Percentiles rank a stretch among this genome's conserved stretches.
Evolutionary conservation across 257 asterid species (phyloP).

Genomic region (Ballota nigra): DNA sequence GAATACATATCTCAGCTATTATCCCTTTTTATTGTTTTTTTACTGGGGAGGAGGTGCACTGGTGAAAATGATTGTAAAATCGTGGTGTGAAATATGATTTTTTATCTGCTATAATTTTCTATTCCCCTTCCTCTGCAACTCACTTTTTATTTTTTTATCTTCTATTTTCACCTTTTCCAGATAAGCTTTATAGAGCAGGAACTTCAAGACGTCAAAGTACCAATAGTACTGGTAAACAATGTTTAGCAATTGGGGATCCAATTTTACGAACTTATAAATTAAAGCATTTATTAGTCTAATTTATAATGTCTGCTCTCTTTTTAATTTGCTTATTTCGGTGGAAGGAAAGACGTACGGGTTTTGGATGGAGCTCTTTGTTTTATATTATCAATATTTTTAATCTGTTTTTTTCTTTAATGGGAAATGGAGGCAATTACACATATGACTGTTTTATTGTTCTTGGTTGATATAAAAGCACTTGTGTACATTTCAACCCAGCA

Average conservation of each 20-base stretch:
- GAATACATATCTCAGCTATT: too few relatives aligned
- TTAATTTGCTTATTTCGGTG: not conserved
- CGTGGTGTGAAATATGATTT: not conserved
- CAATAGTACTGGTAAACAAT: slow-evolving; percentile 64
- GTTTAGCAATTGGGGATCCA: slow-evolving; percentile 5
- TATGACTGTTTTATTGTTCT: not conserved
- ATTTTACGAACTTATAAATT: not conserved
- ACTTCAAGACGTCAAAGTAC: slow-evolving; percentile 50
- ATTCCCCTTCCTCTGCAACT: not conserved
- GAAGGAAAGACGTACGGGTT: not conserved
- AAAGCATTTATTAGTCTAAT: not conserved
- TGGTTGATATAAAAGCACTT: not conserved
- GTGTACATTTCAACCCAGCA: not conserved
- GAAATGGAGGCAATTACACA: not conserved
- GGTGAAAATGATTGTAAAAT: not conserved
- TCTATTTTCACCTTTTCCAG: slow-evolving; percentile 39
- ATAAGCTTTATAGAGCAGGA: slow-evolving; percentile 69
- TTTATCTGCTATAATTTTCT: not conserved
- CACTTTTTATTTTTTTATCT: not conserved
- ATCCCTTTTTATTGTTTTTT: not conserved
- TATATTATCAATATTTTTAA: not conserved
- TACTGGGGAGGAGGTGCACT: not conserved
- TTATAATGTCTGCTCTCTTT: not conserved
- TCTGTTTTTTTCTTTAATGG: not conserved
- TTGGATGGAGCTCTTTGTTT: not conserved